phyloP scores from a whole-genome alignment of 495 filamentous ascomycete genomes.

The Cenococcum geophilum region DNA sequence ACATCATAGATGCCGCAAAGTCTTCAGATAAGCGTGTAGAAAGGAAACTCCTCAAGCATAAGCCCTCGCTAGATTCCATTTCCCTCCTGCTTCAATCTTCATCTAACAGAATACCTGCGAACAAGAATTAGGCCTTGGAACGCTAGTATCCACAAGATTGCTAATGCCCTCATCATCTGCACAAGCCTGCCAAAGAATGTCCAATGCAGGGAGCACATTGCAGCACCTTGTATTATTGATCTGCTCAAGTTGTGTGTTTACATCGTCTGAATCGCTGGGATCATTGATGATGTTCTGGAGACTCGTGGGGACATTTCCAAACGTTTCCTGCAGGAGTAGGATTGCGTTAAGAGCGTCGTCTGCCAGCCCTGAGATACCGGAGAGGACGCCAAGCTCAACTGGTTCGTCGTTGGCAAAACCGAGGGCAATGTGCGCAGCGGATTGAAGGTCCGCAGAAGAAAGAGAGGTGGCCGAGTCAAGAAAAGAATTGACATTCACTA shows the following conservation, averaged over 20 bases:
- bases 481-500: conserved; percentile 10
- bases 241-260: conserved; percentile 10
- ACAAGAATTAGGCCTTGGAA: conserved; percentile 10
- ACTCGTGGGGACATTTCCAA: conserved; percentile 1
- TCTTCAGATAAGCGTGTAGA: no score
- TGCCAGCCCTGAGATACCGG: background rate
- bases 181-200: conserved; percentile 6
- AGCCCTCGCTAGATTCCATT: no score
- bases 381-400: conserved; percentile 7
- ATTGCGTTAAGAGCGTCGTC: conserved; percentile 4
- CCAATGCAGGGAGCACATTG: conserved; percentile 12
- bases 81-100: no score
- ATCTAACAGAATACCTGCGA: conserved; percentile 1
- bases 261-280: background rate
- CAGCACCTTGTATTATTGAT: conserved; percentile 12
- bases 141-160: conserved; percentile 1
- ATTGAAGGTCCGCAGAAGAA: background rate
- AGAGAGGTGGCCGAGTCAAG: conserved; percentile 7
- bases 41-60: no score
- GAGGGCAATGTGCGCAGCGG: background rate
- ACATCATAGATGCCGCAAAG: no score
- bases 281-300: conserved; percentile 10
- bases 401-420: conserved; percentile 10
- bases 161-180: conserved; percentile 9
- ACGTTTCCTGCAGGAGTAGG: conserved; percentile 1